Conservation (phyloP, 305 asterid species). For the Withania somnifera region DNA sequence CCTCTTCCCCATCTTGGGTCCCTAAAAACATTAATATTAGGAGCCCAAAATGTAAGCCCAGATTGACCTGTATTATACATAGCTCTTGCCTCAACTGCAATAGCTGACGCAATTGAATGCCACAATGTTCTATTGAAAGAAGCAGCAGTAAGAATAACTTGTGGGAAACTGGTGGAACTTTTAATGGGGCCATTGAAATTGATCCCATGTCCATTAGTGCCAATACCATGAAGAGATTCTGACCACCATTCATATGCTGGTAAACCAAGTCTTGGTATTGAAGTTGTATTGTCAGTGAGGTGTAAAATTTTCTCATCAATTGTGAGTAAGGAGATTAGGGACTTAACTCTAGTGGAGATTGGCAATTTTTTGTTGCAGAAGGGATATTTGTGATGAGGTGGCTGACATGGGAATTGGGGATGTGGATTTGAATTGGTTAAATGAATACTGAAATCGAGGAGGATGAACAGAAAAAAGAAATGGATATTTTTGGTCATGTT, state of each 20-base stretch:
- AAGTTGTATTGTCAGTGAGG: slow-evolving; percentile 48
- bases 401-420: slow-evolving; percentile 37
- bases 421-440: neutral
- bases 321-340: slow-evolving; percentile 54
- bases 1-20: slow-evolving; percentile 99
- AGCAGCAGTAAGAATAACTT: slow-evolving; percentile 64
- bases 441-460: neutral
- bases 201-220: slow-evolving; percentile 65
- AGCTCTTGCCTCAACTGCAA: slow-evolving; percentile 70
- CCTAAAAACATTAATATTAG: slow-evolving; percentile 70
- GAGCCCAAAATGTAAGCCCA: slow-evolving; percentile 89
- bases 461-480: neutral
- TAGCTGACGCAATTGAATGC: slow-evolving; percentile 39
- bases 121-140: slow-evolving; percentile 59
- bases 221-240: slow-evolving; percentile 81
- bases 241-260: slow-evolving; percentile 93
- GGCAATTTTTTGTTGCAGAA: slow-evolving; percentile 62
- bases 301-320: slow-evolving; percentile 61
- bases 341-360: slow-evolving; percentile 30
- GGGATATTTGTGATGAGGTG: slow-evolving; percentile 30
- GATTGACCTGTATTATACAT: slow-evolving; percentile 65
- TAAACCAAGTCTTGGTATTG: slow-evolving; percentile 52
- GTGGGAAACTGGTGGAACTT: slow-evolving; percentile 74
- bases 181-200: slow-evolving; percentile 39
- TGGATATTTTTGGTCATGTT: neutral